Evolutionary conservation across 495 filamentous ascomycete species (phyloP), one percentile per base, ranked within the genome.

Genomic region (Lophiostoma macrostomum): DNA sequence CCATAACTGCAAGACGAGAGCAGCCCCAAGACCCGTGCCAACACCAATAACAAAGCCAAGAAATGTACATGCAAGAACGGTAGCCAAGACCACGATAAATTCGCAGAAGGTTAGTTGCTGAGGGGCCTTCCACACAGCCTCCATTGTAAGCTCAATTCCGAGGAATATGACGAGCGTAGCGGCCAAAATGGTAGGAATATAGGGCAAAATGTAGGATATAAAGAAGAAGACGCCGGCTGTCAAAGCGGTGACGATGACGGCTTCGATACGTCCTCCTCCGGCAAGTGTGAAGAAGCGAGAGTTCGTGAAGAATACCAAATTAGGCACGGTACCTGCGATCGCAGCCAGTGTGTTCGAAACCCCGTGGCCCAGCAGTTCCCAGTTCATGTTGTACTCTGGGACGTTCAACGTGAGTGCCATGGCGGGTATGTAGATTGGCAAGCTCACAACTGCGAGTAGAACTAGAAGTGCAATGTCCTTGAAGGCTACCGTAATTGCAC

Each of bases 401-500:
- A 43, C 28, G 19, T 52, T 18, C 14, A 52, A 8, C n/a, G 25
- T 36, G 11, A 42, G 34, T 12, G 35, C 48, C n/a, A 52, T 6
- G 5, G 48, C 48, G 6, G 48, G 48, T 13, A 52, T 43, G 24
- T 44, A 52, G 35, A 52, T 52, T 3, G 48, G 48, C 34, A 52
- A 28, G 18, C 36, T 52, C 13, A 52, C 14, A 10, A 45, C 38
- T 10, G 19, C 48, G 22, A 52, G 19, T n/a, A 52, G 18, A 16
- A 52, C 37, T 3, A 40, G 35, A 10, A 52, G 25, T 5, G 28
- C 48, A 14, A 52, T 52, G 36, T 52, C 36, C 19, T 40, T 18
- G 4, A 40, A n/a, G 22, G 48, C 48, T 13, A 20, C 37, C 13
- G 23, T 40, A 7, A 43, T 27, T 23, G 48, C 48, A 14, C 22